These are phyloP conservation scores for Aspergillus pseudoterreus DNA, from an alignment of 2,329 filamentous ascomycete species.

Conservation along the genomic window DNA sequence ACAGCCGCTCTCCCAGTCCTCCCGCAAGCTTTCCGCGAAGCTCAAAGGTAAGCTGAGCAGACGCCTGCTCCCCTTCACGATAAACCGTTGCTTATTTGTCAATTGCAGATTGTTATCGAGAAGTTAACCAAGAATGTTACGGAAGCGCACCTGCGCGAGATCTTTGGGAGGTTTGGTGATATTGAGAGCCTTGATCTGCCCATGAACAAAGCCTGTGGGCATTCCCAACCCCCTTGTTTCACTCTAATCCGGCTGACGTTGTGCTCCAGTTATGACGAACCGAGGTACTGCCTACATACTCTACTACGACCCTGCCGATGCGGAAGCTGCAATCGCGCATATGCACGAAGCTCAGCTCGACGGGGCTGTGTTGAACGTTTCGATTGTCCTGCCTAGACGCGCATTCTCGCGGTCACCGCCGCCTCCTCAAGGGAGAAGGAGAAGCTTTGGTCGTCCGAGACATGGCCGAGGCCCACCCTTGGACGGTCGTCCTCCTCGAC, in stretches of 20 bases:
- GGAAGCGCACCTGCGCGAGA: constrained; percentile 81
- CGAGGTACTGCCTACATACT: constrained; percentile 92
- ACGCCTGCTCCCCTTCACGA: neutral
- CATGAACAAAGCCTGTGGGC: constrained; percentile 77
- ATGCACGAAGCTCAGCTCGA: constrained; percentile 98
- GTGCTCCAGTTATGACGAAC: constrained; percentile 70
- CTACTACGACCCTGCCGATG: constrained; percentile 71
- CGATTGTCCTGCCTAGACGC: constrained; percentile 78
- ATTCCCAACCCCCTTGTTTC: neutral
- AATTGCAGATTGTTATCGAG: constrained; percentile 80
- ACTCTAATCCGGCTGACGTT: neutral
- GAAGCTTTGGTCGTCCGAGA: constrained; percentile 52
- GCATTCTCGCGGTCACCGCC: constrained; percentile 80
- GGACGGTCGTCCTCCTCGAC: constrained; percentile 20
- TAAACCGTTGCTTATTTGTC: neutral
- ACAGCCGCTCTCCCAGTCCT: constrained; percentile 28
- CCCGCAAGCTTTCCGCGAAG: constrained; percentile 25
- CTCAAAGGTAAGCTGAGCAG: constrained; percentile 29
- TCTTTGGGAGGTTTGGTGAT: constrained; percentile 82
- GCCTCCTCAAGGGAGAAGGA: constrained; percentile 60
- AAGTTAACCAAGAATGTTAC: constrained; percentile 94
- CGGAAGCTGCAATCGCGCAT: constrained; percentile 83
- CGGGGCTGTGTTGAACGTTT: constrained; percentile 76
- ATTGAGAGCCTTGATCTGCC: constrained; percentile 88
- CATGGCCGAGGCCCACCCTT: constrained; percentile 26